Evolutionary conservation across 805 yeast genomes (phyloP), one percentile per base, ranked within the genome.

Genomic region (Lachancea quebecensis): DNA sequence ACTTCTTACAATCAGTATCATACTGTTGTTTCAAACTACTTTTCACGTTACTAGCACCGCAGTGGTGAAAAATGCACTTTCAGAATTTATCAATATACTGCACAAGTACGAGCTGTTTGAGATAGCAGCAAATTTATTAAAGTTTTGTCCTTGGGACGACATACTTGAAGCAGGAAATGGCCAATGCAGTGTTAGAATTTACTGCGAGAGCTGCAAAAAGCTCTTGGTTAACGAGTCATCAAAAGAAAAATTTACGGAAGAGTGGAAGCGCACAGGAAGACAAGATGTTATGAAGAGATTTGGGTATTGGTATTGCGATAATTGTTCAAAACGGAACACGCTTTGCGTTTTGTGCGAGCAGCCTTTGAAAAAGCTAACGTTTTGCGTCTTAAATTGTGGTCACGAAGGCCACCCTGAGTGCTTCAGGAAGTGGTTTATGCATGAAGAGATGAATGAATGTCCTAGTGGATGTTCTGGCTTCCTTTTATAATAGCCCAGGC

Each of bases 401-500:
- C 98, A 91, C 63, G 72, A 80, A 46, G 89, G 91, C 1, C 98
- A 91, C 65, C 79, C 79, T 57, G 81, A 80, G 2, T 91, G 98
- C 68, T 68, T 88, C 56, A 72, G 73, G 48, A 72, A 75, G 32
- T 91, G 97, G 97, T 81, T 85, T 56, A 60, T 81, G 16, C 79
- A 74, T 1, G 81, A 77, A 33, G 70, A 68, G 12, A 80, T 82
- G 70, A 57, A 65, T 2, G 86, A 78, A 45, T 90, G 98, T 59
- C 97, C 97, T 1, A 81, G 79, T 2, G 93, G 95, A 0, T 84
- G 68, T 38, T 39, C 37, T 16, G 51, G 51, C 6, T 35, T 39
- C 17, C 41, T 52, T 35, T 38, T 52, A 7, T 48, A 45, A 18
- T 31, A 33, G 14, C 12, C 30, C 11, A 21, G 30, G 15, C 17